Evolutionary conservation across 495 filamentous ascomycete species (phyloP), one percentile per base, ranked within the genome.

Genomic region (Niebla homalea): DNA sequence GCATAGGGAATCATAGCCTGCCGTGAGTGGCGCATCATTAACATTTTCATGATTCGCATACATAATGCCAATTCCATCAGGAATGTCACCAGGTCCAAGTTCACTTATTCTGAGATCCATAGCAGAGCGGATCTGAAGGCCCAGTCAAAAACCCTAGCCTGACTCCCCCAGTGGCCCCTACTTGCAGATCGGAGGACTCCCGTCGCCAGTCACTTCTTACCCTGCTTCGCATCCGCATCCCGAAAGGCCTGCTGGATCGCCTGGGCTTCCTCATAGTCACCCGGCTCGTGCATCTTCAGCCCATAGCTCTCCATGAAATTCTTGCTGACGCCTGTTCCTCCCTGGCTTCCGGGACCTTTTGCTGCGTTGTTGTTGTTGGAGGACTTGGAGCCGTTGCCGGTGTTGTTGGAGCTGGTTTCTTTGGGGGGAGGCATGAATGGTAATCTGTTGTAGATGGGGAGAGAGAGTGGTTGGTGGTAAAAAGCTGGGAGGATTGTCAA

Each of bases 221-320:
- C 45, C 29, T 32, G 23, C 26, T 47, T 47, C 26, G 22, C 16
- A 47, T 47, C 45, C 45, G 20, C 29, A 21, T 47, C 45, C 45
- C 45, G 22, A 47, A 47, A 47, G 2, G 45, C 45, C 10, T 36
- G 45, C 45, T 47, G 45, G 16, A 56, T 56, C 11, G 51, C 44
- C 51, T 54, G 22, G 0, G 51, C 54, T 21, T 56, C 51, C 12
- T 41, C 51, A 39, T 50, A 56, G 25, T 56, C 51, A 7, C 49
- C 20, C 7, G 38, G 16, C 12, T 56, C 51, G 21, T 47, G 50
- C 18, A 29, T 45, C 44, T 56, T 56, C 50, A 56, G 39, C 7
- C 54, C 60, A 36, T 64, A 54, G 43, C 23, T 53, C 19, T 50
- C 47, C 36, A 60, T 49, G 49, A 64, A 64, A 37, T 60, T 60